A percentile compares a stretch with the other conserved stretches of the same genome.
Conservation (phyloP, 2,329 filamentous ascomycete genomes). For the Pseudogymnoascus sp. region DNA sequence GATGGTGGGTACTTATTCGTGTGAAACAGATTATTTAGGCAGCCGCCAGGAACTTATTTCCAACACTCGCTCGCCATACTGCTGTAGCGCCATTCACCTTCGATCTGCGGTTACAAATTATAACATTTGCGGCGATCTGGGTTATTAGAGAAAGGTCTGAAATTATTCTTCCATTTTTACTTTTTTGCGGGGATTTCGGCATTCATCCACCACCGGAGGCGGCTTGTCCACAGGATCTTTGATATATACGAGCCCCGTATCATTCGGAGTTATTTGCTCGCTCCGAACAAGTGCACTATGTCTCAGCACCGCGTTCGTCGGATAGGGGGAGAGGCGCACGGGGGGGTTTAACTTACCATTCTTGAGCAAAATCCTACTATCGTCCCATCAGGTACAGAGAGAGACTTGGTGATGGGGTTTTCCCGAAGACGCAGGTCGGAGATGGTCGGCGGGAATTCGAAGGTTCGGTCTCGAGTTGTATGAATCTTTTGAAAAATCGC, state of each 20-base stretch:
- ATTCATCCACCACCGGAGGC: not conserved
- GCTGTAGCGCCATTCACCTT: not conserved
- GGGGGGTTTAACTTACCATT: not conserved
- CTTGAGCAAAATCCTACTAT: not conserved
- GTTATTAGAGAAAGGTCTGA: not conserved
- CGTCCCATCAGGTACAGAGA: not conserved
- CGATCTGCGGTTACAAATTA: not conserved
- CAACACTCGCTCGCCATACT: not conserved
- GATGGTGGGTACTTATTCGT: not conserved
- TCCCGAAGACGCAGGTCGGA: not conserved
- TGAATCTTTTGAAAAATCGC: not conserved
- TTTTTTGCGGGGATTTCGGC: not conserved
- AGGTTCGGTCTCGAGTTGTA: not conserved
- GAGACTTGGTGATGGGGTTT: not conserved
- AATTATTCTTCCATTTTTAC: not conserved
- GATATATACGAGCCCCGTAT: not conserved
- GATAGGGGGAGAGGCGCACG: not conserved
- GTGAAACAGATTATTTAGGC: not conserved
- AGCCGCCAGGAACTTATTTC: not conserved
- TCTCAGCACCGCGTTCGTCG: not conserved
- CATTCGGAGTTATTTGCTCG: not conserved
- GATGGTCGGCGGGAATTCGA: not conserved
- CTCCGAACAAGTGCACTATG: not conserved
- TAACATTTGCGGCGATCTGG: not conserved
- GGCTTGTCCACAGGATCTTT: not conserved